Evolutionary conservation across 176 grass and related monocot species (phyloP), one percentile per base, ranked within the genome.

Genomic region (Zoysia pacifica): DNA sequence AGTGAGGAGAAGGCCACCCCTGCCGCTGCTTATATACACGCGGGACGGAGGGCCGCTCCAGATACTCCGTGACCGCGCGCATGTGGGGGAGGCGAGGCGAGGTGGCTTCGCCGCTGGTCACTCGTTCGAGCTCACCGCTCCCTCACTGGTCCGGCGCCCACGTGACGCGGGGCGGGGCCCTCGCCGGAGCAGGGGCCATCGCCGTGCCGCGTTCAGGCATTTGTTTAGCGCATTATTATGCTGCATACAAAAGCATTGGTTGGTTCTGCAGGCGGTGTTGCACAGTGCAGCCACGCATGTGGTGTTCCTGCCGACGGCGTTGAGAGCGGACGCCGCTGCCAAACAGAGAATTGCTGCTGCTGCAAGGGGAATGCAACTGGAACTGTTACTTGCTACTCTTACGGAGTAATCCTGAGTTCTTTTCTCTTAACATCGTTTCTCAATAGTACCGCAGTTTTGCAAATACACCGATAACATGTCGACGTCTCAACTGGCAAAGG

Each of bases 1-100:
- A 35, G 50, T 83, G 61, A 73, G 52, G 5, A 62, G 54, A 81
- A 54, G 54, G 65, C 38, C 18, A 2, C 73, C 77, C 18, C 49
- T 54, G 5, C 5, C 72, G 38, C 73, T 28, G 19, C 14, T 86
- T 89, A 54, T 89, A 86, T 85, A 86, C 73, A 77, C 78, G 74
- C 6, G 37, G 16, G 48, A 3, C 0, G 62, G 19, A 4, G 35
- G 2, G 45, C n/a, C 39, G 70, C 19, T 28, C 82, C 13, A 78
- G 82, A 81, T 61, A 58, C 51, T 61, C 48, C 9, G 55, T n/a
- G 41, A 28, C 58, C 48, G 70, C 14, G 38, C 13, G 39, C 87
- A 55, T 43, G 62, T 43, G 72, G 43, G 48, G 60, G 64, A 67
- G 59, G 7, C 9, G 48, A 49, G 9, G 9, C 9, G 48, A 3